phyloP scores from a whole-genome alignment of 2,329 filamentous ascomycete genomes.

The Fusarium brachygibbosum region DNA sequence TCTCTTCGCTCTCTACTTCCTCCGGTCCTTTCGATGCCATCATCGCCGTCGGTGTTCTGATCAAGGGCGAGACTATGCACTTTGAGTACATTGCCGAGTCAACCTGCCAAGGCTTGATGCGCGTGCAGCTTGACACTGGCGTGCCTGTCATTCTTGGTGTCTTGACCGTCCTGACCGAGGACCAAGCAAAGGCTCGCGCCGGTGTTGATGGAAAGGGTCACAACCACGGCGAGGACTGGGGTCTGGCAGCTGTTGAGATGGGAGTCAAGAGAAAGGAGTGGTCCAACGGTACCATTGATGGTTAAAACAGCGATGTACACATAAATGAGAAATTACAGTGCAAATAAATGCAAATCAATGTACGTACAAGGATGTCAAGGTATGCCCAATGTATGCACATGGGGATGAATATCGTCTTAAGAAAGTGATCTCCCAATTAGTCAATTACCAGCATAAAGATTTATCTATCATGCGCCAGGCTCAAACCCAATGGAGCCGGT shows the following conservation, averaged over 20 bases:
- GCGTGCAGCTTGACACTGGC: conserved; percentile 88
- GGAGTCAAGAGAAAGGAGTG: conserved; percentile 88
- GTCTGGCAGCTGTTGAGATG: conserved; percentile 92
- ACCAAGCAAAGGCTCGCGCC: conserved; percentile 87
- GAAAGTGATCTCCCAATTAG: conserved; percentile 46
- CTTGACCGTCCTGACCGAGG: conserved; percentile 88
- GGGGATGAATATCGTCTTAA: conserved; percentile 8
- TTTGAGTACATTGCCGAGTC: conserved; percentile 98
- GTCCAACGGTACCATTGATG: conserved; percentile 76
- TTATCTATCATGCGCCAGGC: conserved; percentile 52
- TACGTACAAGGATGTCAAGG: conserved; percentile 5
- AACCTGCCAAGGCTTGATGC: conserved; percentile 93
- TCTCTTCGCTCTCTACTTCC: conserved; percentile 63
- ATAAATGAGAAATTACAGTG: conserved; percentile 26
- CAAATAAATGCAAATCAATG: conserved; percentile 2
- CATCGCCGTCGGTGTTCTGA: conserved; percentile 94
- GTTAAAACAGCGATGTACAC: conserved; percentile 42
- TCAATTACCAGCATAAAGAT: conserved; percentile 50
- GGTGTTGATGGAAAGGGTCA: conserved; percentile 78
- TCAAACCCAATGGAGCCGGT: conserved; percentile 44
- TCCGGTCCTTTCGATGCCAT: conserved; percentile 87
- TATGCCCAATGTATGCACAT: conserved; percentile 12
- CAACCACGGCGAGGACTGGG: conserved; percentile 98
- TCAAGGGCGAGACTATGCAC: conserved; percentile 99
- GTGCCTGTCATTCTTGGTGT: conserved; percentile 94